Evolutionary conservation across 495 filamentous ascomycete species (phyloP).

Genomic region (Hypomontagnella monticulosa): DNA sequence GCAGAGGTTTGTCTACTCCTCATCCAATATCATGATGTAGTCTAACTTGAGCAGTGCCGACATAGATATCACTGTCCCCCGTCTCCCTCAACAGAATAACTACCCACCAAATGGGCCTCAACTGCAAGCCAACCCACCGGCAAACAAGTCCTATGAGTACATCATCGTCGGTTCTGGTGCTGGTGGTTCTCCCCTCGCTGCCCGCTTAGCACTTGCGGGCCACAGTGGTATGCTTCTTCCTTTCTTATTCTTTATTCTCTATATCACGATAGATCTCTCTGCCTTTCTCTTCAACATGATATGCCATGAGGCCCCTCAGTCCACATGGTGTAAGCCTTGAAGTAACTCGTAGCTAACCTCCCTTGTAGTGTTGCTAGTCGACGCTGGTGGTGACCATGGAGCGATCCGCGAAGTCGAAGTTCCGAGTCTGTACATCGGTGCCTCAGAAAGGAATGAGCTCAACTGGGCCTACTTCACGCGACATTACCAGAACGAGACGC

Average conservation of each 20-base stretch:
- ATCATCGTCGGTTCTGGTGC: conserved; percentile 72
- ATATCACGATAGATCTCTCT: background rate
- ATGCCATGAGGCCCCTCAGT: too few relatives aligned
- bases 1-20: conserved; percentile 7
- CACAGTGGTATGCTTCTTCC: conserved; percentile 47
- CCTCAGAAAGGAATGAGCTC: conserved; percentile 56
- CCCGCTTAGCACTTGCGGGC: conserved; percentile 67
- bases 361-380: conserved; percentile 35
- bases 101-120: conserved; percentile 30
- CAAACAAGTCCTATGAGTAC: conserved; percentile 63
- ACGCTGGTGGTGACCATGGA: conserved; percentile 42
- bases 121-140: conserved; percentile 13
- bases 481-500: conserved; percentile 53
- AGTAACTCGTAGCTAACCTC: background rate
- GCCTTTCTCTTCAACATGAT: background rate
- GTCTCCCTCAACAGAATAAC: conserved; percentile 23
- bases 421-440: conserved; percentile 59
- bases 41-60: conserved; percentile 13
- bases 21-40: background rate
- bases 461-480: conserved; percentile 59
- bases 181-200: conserved; percentile 69
- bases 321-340: background rate
- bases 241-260: background rate
- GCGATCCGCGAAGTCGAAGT: conserved; percentile 36
- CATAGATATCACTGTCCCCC: conserved; percentile 28